Evolutionary conservation across 164 flowering plant genomes (phyloP).

Genomic region (Aristolochia californica): DNA sequence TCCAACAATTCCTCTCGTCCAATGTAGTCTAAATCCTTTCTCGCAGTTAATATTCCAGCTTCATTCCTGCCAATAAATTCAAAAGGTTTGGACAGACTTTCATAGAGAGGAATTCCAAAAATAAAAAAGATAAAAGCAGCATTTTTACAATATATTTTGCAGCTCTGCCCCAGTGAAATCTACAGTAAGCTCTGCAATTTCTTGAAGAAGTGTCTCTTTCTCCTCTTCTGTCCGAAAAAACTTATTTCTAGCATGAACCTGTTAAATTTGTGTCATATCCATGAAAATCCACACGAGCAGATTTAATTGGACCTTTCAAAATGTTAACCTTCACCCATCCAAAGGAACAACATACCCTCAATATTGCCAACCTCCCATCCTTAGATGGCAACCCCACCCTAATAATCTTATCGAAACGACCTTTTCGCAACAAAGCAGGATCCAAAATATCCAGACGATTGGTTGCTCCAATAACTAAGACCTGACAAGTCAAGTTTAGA

Average conservation of each 20-base stretch:
- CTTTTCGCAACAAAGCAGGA: constrained; percentile 94
- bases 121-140: constrained; percentile 1
- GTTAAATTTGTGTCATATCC: constrained; percentile 6
- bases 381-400: constrained; percentile 94
- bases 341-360: constrained; percentile 43
- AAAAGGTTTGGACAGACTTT: constrained; percentile 4
- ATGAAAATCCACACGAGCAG: constrained; percentile 6
- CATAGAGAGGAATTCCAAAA: constrained; percentile 1
- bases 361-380: constrained; percentile 87
- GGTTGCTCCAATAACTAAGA: constrained; percentile 92
- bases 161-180: constrained; percentile 98
- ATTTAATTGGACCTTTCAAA: background rate
- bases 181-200: constrained; percentile 73
- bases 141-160: constrained; percentile 74
- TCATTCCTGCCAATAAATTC: constrained; percentile 55
- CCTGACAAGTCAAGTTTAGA: constrained; percentile 40
- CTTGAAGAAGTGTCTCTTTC: constrained; percentile 60
- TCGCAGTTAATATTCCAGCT: constrained; percentile 94
- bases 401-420: constrained; percentile 93
- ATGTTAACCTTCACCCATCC: background rate
- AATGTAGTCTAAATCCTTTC: constrained; percentile 89
- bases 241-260: constrained; percentile 98
- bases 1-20: constrained; percentile 84
- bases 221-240: constrained; percentile 79
- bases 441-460: constrained; percentile 93